phyloP scores from a whole-genome alignment of 2,329 filamentous ascomycete genomes.

The Hymenoscyphus infarciens region DNA sequence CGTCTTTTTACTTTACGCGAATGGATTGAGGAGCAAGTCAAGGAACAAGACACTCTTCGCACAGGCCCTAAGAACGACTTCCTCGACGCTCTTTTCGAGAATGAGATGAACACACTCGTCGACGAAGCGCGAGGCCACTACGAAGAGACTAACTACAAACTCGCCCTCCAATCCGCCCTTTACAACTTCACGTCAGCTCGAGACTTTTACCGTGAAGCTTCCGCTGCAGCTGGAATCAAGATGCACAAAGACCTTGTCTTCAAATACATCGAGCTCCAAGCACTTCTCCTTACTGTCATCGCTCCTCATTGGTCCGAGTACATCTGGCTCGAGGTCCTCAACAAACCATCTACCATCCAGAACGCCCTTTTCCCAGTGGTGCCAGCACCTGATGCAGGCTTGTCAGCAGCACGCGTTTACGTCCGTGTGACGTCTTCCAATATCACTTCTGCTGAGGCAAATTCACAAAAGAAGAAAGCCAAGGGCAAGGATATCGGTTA shows the following conservation, averaged over 20 bases:
- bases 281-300: constrained; percentile 76
- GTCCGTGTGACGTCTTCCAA: constrained; percentile 68
- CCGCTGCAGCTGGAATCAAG: constrained; percentile 69
- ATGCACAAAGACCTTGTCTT: constrained; percentile 81
- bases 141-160: constrained; percentile 74
- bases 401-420: constrained; percentile 80
- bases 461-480: constrained; percentile 80
- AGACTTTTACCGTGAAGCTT: constrained; percentile 86
- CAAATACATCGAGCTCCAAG: constrained; percentile 83
- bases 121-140: constrained; percentile 77
- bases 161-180: constrained; percentile 79
- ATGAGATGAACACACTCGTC: constrained; percentile 86
- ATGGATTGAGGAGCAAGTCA: constrained; percentile 85
- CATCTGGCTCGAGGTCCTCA: constrained; percentile 88
- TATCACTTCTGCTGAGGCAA: constrained; percentile 81
- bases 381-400: constrained; percentile 58
- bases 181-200: constrained; percentile 89
- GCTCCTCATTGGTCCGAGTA: constrained; percentile 94
- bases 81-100: constrained; percentile 86
- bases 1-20: constrained; percentile 78
- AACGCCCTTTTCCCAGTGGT: constrained; percentile 71
- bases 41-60: constrained; percentile 68
- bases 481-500: constrained; percentile 86
- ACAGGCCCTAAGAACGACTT: constrained; percentile 72
- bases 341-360: constrained; percentile 74